Evolutionary conservation across 1,284 basidiomycete genomes (phyloP).

Genomic region (Gomphus bonarii): DNA sequence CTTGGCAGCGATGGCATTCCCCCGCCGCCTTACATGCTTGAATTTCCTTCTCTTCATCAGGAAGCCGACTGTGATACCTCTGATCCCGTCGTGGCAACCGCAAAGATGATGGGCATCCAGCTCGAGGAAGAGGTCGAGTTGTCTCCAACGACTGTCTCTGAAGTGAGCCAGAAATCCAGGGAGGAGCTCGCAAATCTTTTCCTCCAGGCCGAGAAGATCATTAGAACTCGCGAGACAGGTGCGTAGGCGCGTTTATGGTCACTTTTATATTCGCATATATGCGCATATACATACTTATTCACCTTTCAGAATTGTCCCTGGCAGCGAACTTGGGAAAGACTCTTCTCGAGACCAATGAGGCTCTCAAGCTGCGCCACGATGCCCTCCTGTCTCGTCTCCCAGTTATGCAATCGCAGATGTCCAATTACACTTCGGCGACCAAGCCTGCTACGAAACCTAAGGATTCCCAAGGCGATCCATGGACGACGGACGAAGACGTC

Average conservation of each 20-base stretch:
- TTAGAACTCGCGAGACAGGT: constrained; percentile 71
- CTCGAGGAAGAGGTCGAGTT: constrained; percentile 3
- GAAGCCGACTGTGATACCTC: background rate
- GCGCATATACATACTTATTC: background rate
- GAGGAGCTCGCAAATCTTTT: constrained; percentile 63
- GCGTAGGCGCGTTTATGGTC: constrained; percentile 18
- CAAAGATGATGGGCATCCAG: constrained; percentile 9
- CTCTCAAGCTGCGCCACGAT: constrained; percentile 59
- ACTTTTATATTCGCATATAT: background rate
- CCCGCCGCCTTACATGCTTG: constrained; percentile 4
- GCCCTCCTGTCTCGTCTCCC: constrained; percentile 55
- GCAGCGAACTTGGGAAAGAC: constrained; percentile 60
- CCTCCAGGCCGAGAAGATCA: constrained; percentile 57
- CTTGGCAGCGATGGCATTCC: background rate
- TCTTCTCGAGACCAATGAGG: constrained; percentile 57
- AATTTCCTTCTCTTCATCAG: background rate
- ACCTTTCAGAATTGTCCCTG: constrained; percentile 46
- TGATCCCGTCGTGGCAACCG: constrained; percentile 8
- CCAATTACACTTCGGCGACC: constrained; percentile 13
- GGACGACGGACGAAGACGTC: constrained; percentile 10
- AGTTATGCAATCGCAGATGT: constrained; percentile 23
- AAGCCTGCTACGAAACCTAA: background rate
- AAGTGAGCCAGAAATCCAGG: constrained; percentile 47
- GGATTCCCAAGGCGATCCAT: background rate
- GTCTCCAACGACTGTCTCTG: background rate